Evolutionary conservation across 1,139 yeast species (phyloP), one percentile per base, ranked within the genome.

Genomic region (Pneumocystis murina): DNA sequence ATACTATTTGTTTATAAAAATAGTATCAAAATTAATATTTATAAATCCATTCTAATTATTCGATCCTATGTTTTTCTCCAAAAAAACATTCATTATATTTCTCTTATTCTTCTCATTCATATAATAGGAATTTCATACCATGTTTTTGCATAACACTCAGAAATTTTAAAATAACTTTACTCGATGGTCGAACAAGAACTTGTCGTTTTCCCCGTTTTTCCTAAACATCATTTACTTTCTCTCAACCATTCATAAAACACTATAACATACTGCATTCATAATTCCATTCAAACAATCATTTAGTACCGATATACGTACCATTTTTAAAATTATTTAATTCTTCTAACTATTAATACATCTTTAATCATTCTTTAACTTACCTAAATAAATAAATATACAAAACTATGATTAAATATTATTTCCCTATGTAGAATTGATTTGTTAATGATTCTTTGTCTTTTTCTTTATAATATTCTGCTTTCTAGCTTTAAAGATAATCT

Each of bases 201-300:
- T 92, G 98, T 82, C 98, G 88, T 83, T 92, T 92, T 80, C 98
- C 98, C 78, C 97, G 85, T 82, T 91, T 92, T 83, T 92, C 98
- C 55, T 48, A 24, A 1, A 48, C 7, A 48, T 3, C 28, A 48
- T 24, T 48, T 8, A 48, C 30, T 10, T 24, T 48, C 12, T 20
- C 2, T 20, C 4, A 7, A 7, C 10, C 4, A 3, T 8, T 20
- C 2, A 6, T 41, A 41, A n/a, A 33, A 33, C 8, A 7, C 16
- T 1, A 40, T 6, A 41, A 7, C 54, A 41, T 48, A 48, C 55
- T 79, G 98, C 98, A 79, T 92, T 92, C 91, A 91, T 89, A 79
- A 92, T 92, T 74, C 96, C 85, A 79, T 92, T 91, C 77, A 92
- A 87, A 77, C 98, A 97, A 82, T 92, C 98, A 75, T 97, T 97